These are phyloP conservation scores for Cicer judaicum DNA, from an alignment of 306 rosid genomes.

Conservation along the genomic window DNA sequence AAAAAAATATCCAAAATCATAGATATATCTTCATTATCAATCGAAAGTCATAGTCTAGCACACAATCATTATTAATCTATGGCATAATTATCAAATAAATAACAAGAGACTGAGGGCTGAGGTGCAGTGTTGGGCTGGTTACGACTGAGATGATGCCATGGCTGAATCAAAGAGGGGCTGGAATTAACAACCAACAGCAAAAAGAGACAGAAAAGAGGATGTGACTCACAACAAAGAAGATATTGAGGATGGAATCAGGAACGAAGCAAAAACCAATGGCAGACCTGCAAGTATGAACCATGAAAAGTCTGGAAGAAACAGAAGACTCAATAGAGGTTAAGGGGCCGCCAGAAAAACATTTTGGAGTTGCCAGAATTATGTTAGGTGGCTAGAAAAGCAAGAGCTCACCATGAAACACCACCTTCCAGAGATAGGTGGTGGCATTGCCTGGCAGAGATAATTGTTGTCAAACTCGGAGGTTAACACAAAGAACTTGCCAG, in stretches of 20 bases:
- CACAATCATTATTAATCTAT: background rate
- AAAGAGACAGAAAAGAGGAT: background rate
- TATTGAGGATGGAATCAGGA: background rate
- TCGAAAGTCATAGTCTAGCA: background rate
- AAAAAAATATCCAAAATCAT: background rate
- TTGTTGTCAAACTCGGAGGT: background rate
- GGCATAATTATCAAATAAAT: constrained; percentile 14
- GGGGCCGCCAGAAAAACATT: background rate
- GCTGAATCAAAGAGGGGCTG: background rate
- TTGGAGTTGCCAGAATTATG: background rate
- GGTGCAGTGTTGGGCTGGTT: background rate
- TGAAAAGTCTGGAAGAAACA: no score
- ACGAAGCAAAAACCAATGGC: background rate
- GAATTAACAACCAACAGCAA: constrained; percentile 3
- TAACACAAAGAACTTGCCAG: background rate
- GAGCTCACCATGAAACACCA: background rate
- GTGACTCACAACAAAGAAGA: background rate
- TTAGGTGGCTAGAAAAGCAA: background rate
- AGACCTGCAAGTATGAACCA: background rate
- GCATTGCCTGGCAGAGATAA: background rate
- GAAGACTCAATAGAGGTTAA: no score
- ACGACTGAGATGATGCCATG: background rate
- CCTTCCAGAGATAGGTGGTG: background rate
- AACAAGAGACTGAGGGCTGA: background rate
- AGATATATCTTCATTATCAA: background rate